Evolutionary conservation across 2,329 filamentous ascomycete genomes (phyloP), one percentile per base, ranked within the genome.

Genomic region (Penicillium sp.): DNA sequence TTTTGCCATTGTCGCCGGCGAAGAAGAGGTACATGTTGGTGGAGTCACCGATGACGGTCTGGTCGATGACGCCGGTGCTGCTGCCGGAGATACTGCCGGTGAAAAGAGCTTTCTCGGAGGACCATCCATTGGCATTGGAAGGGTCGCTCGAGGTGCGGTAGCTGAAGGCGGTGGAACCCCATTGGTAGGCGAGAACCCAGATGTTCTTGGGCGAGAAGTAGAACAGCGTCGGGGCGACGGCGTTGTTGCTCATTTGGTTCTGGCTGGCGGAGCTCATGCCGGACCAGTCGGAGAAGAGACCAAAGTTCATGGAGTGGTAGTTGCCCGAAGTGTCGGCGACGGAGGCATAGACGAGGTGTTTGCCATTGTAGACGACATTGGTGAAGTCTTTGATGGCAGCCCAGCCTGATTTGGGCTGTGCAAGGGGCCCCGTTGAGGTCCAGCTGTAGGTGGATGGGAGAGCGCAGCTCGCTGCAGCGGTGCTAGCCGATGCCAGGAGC

Each of bases 1-100:
- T 87, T 53, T 82, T 84, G 72, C 87, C 87, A 64, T 89, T 88
- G 74, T 90, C 87, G 8, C 86, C 87, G 0, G 82, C 80, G 67
- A 89, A 89, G 82, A 89, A 90, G 3, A 90, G 78, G 68, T 89
- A 89, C 85, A 89, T 89, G 75, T 84, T 83, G 13, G 70, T 73
- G 69, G 74, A 75, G 72, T 89, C 87, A 43, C 84, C 86, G 64
- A 89, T 89, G 60, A 89, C 65, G 0, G 86, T 85, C 74, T 88
- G 86, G 73, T 89, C 87, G 62, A 90, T 89, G 13, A 78, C 70
- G 0, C 85, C 85, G 0, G 83, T 87, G 73, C 73, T 70, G 8
- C 82, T 83, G 62, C 70, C 79, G 68, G 68, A 54, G 52, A 89
- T 85, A 14, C 69, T 80, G 8, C 86, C 86, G 0, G 80, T 76